Conservation (phyloP, 2,329 filamentous ascomycete genomes). For the Knufia fluminis region DNA sequence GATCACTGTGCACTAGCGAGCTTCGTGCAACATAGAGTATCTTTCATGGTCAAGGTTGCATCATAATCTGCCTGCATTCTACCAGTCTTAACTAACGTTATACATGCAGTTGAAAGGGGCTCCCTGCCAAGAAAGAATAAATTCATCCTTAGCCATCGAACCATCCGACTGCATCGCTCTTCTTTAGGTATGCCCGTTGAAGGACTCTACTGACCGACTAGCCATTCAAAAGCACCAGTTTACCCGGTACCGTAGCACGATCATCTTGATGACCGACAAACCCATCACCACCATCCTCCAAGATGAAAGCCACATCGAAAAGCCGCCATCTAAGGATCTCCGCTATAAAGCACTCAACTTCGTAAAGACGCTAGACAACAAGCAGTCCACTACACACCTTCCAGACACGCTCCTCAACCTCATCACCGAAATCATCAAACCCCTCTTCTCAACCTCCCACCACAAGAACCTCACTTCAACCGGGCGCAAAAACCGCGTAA, state of each 20-base stretch:
- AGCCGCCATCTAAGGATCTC: background rate
- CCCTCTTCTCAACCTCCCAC: constrained; percentile 34
- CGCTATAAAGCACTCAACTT: background rate
- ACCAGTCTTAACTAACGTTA: too few species aligned
- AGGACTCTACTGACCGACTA: too few species aligned
- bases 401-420: constrained; percentile 18
- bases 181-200: too few species aligned
- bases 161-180: background rate
- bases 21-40: too few species aligned
- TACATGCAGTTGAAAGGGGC: too few species aligned
- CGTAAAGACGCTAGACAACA: background rate
- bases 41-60: too few species aligned
- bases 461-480: constrained; percentile 35
- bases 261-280: background rate
- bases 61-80: too few species aligned
- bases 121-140: too few species aligned
- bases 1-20: too few species aligned
- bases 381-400: background rate
- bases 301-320: constrained; percentile 1
- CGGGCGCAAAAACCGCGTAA: constrained; percentile 36
- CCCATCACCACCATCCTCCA: background rate
- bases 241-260: too few species aligned
- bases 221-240: too few species aligned
- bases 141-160: too few species aligned
- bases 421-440: constrained; percentile 27